Base-by-base conservation (phyloP, 495 filamentous ascomycete genomes). In the Lophiotrema nucula region DNA sequence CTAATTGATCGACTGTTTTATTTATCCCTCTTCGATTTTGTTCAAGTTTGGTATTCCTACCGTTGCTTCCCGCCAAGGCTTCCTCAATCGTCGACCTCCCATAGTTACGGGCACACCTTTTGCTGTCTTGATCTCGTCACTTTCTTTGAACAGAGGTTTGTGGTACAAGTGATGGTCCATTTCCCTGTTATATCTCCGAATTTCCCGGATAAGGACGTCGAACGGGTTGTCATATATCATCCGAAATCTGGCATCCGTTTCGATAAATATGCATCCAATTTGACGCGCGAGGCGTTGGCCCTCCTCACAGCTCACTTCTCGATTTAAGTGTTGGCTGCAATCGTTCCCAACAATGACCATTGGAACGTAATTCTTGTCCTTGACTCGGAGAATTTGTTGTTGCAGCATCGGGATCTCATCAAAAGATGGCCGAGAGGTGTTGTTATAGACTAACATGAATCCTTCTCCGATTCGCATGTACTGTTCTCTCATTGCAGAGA, bases 391-490 rank as follows among this genome's bases (percentile, higher is more conserved):
- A 71, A 97, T 96, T 74, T 97, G 92, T 80, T 96, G 91, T 73
- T 96, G 91, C 71, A 96, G 96, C 26, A 89, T 95, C 72, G 88
- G 82, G 70, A 96, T 96, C 76, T 97, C 92, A 70, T 97, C 90
- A 69, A 96, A 97, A 57, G 88, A 92, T 73, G 95, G 89, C 63
- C 92, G 84, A 68, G 90, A 95, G 12, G 88, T 96, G 74, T 97
- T 97, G 39, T 87, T 96, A 77, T 96, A 97, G 62, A 97, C 89
- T n/a, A 97, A 81, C 56, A 97, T 79, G 76, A 97, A 97, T 31
- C 92, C 92, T 76, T 97, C 92, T 66, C 92, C 92, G 31, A 91
- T 97, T 61, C 92, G 86, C 92, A 97, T 97, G 80, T 97, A 97
- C 77, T 97, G 92, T 76, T 97, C 92, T 61, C 92, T 83, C 92